Conservation (phyloP, 495 filamentous ascomycete species). For the Penicillium egyptiacum region DNA sequence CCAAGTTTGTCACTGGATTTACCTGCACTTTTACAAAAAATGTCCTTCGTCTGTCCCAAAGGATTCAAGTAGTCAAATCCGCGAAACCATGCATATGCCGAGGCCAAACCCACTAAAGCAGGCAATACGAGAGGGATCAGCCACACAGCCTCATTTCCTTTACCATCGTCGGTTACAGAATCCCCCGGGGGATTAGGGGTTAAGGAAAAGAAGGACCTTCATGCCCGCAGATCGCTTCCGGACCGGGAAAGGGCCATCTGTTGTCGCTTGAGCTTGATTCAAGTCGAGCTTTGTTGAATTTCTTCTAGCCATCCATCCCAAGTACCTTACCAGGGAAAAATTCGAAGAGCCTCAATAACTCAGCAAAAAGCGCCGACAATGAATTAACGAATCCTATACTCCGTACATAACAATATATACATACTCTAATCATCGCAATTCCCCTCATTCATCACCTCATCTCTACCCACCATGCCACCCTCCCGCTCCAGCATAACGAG, state of each 20-base stretch:
- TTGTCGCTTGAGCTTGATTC: conserved; percentile 5
- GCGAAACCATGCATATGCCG: background rate
- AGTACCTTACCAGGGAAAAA: background rate
- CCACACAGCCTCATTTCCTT: conserved; percentile 14
- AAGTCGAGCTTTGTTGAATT: background rate
- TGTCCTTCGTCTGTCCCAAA: background rate
- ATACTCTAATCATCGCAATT: background rate
- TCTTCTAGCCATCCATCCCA: background rate
- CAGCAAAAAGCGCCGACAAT: background rate
- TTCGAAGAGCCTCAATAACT: background rate
- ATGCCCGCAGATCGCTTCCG: conserved; percentile 20
- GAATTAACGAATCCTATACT: conserved; percentile 9
- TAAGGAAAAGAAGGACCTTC: conserved; percentile 3
- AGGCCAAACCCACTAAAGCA: conserved; percentile 1
- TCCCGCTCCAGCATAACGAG: conserved; percentile 44
- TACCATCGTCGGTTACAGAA: background rate
- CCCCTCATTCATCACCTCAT: background rate
- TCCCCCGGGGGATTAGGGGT: background rate
- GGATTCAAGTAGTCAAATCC: background rate
- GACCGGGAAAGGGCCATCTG: conserved; percentile 8
- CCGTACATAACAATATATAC: background rate
- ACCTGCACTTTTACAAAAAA: background rate
- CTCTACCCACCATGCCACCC: conserved; percentile 28
- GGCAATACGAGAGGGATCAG: conserved; percentile 24
- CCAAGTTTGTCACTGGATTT: background rate